Evolutionary conservation across 495 filamentous ascomycete genomes (phyloP).

Genomic region (Geopyxis carbonaria): DNA sequence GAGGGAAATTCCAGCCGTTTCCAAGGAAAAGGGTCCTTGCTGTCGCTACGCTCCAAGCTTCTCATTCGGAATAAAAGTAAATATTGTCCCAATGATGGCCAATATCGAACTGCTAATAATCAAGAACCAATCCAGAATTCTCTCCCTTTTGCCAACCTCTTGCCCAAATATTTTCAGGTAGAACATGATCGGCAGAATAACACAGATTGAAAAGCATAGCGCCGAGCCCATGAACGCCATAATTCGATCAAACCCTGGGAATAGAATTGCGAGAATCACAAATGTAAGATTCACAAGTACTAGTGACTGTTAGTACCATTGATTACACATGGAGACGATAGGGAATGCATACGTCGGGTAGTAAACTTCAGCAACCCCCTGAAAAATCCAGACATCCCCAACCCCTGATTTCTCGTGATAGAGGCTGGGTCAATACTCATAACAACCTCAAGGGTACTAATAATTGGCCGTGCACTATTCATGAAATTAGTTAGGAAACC

Average conservation of each 20-base stretch:
- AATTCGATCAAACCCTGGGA: conserved; percentile 80
- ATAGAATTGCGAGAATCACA: conserved; percentile 54
- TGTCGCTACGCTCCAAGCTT: conserved; percentile 15
- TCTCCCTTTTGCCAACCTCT: conserved; percentile 50
- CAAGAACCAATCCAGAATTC: conserved; percentile 47
- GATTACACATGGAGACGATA: neutral
- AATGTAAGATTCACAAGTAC: conserved; percentile 41
- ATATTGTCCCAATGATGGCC: conserved; percentile 64
- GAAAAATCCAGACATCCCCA: conserved; percentile 40
- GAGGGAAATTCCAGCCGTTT: too few species aligned
- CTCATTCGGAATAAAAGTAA: conserved; percentile 70
- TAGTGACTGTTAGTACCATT: conserved; percentile 7
- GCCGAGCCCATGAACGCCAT: conserved; percentile 85
- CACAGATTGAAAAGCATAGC: conserved; percentile 87
- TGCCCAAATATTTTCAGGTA: conserved; percentile 84
- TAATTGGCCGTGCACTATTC: conserved; percentile 57
- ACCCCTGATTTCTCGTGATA: too few species aligned
- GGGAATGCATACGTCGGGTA: conserved; percentile 31
- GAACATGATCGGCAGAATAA: conserved; percentile 76
- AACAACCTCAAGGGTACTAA: conserved; percentile 66
- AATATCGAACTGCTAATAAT: conserved; percentile 51
- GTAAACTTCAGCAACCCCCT: conserved; percentile 40
- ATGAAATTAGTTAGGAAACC: neutral
- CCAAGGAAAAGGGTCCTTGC: too few species aligned
- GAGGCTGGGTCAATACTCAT: conserved; percentile 49